These are phyloP conservation scores for Teunomyces barrocoloradensis DNA, from an alignment of 805 yeast species.

Conservation along the genomic window DNA sequence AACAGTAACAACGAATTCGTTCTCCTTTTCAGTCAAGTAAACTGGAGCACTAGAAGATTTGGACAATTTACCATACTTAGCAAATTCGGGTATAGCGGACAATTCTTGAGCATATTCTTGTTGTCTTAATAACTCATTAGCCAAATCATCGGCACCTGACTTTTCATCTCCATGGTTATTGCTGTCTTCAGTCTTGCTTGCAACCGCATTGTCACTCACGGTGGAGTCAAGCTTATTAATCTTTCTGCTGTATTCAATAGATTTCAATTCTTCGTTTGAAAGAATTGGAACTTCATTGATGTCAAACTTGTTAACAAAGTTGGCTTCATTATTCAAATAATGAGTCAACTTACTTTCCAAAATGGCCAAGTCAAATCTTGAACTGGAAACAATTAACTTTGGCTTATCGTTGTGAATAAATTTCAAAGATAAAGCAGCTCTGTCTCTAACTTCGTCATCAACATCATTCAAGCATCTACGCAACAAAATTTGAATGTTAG, in stretches of 20 bases:
- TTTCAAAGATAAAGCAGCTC: constrained; percentile 84
- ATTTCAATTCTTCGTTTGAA: constrained; percentile 66
- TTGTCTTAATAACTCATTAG: constrained; percentile 39
- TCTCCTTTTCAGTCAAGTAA: constrained; percentile 84
- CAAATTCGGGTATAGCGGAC: constrained; percentile 67
- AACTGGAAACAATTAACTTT: constrained; percentile 60
- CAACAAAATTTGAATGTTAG: constrained; percentile 71
- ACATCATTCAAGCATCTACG: constrained; percentile 81
- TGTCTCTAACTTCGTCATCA: constrained; percentile 97
- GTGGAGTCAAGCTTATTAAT: constrained; percentile 33
- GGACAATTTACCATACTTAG: constrained; percentile 68
- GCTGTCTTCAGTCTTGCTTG: constrained; percentile 16
- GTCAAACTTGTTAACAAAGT: constrained; percentile 64
- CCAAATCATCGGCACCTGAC: constrained; percentile 14
- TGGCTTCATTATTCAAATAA: constrained; percentile 59
- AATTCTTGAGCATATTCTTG: constrained; percentile 72
- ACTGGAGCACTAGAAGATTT: constrained; percentile 61
- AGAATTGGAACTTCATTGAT: constrained; percentile 62
- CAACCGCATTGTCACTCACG: constrained; percentile 14
- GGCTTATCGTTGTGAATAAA: constrained; percentile 45
- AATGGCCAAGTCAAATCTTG: constrained; percentile 67
- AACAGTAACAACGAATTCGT: constrained; percentile 86
- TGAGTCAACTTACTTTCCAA: constrained; percentile 75
- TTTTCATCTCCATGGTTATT: constrained; percentile 21
- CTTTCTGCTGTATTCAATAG: constrained; percentile 59